phyloP scores from a whole-genome alignment of 2,329 filamentous ascomycete species.

The Cladosporium sp. region DNA sequence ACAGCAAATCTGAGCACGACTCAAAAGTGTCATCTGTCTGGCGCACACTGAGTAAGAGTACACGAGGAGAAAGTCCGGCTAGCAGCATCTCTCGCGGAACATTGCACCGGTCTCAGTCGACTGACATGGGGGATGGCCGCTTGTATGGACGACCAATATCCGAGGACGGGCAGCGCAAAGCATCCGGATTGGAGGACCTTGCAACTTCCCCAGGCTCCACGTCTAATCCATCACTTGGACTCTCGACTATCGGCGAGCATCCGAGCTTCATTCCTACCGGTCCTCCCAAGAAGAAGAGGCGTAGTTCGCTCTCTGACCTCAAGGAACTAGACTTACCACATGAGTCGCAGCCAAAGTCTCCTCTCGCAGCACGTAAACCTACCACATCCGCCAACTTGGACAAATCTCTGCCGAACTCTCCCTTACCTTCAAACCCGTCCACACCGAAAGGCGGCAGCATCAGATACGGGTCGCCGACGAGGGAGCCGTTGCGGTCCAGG shows the following conservation, averaged over 20 bases:
- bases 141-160: conserved; percentile 50
- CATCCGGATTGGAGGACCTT: conserved; percentile 38
- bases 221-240: conserved; percentile 26
- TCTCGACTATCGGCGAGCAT: conserved; percentile 50
- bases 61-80: conserved; percentile 56
- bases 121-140: conserved; percentile 58
- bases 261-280: conserved; percentile 41
- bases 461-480: conserved; percentile 38
- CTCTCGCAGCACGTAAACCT: conserved; percentile 19
- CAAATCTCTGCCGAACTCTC: conserved; percentile 33
- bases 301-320: conserved; percentile 88
- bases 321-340: conserved; percentile 57
- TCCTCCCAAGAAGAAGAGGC: conserved; percentile 69
- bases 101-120: conserved; percentile 69
- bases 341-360: conserved; percentile 19
- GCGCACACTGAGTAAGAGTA: conserved; percentile 81
- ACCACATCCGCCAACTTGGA: conserved; percentile 15
- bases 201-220: conserved; percentile 15
- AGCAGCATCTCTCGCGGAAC: conserved; percentile 64
- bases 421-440: conserved; percentile 30
- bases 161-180: conserved; percentile 39
- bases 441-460: conserved; percentile 34
- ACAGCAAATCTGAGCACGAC: conserved; percentile 66
- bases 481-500: conserved; percentile 30
- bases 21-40: conserved; percentile 74